A percentile compares a stretch with the other conserved stretches of the same genome.
Evolutionary conservation across 1,139 yeast genomes (phyloP).

Genomic region (Pichia sp.): DNA sequence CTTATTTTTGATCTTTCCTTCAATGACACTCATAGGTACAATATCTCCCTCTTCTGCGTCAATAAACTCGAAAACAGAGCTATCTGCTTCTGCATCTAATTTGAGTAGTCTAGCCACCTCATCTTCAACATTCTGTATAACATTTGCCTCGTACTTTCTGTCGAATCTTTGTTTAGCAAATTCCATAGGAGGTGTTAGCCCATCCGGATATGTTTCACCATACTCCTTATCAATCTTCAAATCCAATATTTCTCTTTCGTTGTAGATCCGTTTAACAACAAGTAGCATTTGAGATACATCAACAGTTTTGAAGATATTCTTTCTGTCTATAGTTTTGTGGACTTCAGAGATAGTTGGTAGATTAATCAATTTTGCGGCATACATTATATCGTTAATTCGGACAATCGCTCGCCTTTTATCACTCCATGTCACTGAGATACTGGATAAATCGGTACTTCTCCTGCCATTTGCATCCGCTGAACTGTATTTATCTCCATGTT

Average conservation of each 20-base stretch:
- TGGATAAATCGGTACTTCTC: constrained; percentile 48
- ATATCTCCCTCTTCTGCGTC: constrained; percentile 39
- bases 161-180: constrained; percentile 54
- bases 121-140: constrained; percentile 66
- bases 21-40: constrained; percentile 17
- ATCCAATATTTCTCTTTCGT: constrained; percentile 47
- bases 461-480: constrained; percentile 1
- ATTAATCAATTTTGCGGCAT: constrained; percentile 83
- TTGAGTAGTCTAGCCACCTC: constrained; percentile 72
- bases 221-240: constrained; percentile 37
- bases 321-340: constrained; percentile 84
- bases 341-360: constrained; percentile 86
- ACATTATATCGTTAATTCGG: constrained; percentile 50
- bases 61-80: constrained; percentile 70
- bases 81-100: constrained; percentile 81
- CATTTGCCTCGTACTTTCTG: constrained; percentile 43
- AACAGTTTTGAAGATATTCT: constrained; percentile 79
- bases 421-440: constrained; percentile 73
- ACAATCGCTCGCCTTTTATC: constrained; percentile 74
- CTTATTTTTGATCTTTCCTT: constrained; percentile 22
- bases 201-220: constrained; percentile 60
- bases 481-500: constrained; percentile 12
- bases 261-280: constrained; percentile 59
- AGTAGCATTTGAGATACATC: constrained; percentile 84
- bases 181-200: constrained; percentile 73